phyloP scores from a whole-genome alignment of 2,329 filamentous ascomycete species.

The Teratosphaeria gauchensis region DNA sequence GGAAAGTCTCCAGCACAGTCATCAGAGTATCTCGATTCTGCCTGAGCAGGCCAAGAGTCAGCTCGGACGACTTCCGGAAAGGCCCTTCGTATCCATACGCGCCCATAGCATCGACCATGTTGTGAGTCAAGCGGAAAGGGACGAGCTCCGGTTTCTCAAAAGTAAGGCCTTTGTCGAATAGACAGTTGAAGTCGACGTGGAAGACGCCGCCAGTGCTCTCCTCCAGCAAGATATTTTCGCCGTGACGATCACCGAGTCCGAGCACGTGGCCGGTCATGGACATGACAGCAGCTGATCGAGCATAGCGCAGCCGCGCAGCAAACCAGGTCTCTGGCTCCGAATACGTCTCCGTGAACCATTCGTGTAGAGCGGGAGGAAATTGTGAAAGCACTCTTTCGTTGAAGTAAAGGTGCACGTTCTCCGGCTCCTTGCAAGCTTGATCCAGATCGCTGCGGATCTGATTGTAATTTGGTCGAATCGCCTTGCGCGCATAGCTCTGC shows the following conservation, averaged over 20 bases:
- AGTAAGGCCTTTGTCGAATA: slow-evolving; percentile 95
- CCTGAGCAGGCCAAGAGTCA: slow-evolving; percentile 72
- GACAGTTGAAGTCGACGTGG: slow-evolving; percentile 98
- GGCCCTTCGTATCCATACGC: slow-evolving; percentile 86
- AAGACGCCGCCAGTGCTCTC: slow-evolving; percentile 89
- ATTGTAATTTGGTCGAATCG: slow-evolving; percentile 57
- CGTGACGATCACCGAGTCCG: slow-evolving; percentile 85
- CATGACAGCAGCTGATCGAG: slow-evolving; percentile 93
- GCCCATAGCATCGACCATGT: slow-evolving; percentile 97
- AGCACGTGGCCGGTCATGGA: slow-evolving; percentile 98
- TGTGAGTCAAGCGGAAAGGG: slow-evolving; percentile 93
- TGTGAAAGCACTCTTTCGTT: slow-evolving; percentile 52
- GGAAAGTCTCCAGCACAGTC: slow-evolving; percentile 92
- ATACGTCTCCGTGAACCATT: slow-evolving; percentile 95
- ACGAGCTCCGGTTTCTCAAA: slow-evolving; percentile 92
- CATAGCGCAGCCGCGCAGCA: slow-evolving; percentile 76
- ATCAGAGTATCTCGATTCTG: slow-evolving; percentile 94
- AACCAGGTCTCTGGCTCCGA: slow-evolving; percentile 92
- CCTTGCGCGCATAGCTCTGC: slow-evolving; percentile 64
- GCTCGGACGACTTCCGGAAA: slow-evolving; percentile 81
- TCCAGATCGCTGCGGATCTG: slow-evolving; percentile 51
- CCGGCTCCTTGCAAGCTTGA: slow-evolving; percentile 55
- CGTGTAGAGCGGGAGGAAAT: slow-evolving; percentile 75
- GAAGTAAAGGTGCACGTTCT: slow-evolving; percentile 59
- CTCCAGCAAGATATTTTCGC: slow-evolving; percentile 92